Percentiles rank a stretch among this genome's conserved stretches.
Evolutionary conservation across 331 rosid species (phyloP).

Genomic region (Pyrus hybrid): DNA sequence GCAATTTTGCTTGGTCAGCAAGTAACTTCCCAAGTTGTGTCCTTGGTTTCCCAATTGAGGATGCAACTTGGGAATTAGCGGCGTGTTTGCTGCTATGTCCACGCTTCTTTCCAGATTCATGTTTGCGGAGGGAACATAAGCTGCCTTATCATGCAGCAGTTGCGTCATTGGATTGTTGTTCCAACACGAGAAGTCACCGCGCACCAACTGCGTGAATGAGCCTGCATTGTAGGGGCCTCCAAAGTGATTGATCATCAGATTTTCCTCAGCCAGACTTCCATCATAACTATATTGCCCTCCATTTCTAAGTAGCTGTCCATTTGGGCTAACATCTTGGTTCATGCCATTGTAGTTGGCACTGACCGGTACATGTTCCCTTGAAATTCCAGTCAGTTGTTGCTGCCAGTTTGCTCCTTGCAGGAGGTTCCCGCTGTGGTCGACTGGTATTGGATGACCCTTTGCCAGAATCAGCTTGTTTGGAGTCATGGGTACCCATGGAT

Average conservation of each 20-base stretch:
- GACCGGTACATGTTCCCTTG: constrained; percentile 22
- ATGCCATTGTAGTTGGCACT: constrained; percentile 15
- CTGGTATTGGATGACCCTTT: constrained; percentile 17
- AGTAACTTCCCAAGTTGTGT: constrained; percentile 12
- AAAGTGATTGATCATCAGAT: constrained; percentile 21
- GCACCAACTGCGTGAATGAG: constrained; percentile 19
- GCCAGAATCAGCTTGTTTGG: constrained; percentile 36
- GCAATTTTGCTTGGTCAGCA: constrained; percentile 10
- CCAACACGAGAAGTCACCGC: constrained; percentile 18
- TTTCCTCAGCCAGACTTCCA: constrained; percentile 14
- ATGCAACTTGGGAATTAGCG: constrained; percentile 26
- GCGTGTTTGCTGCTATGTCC: constrained; percentile 35
- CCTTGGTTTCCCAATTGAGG: constrained; percentile 16
- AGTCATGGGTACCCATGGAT: constrained; percentile 45
- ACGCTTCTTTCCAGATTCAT: constrained; percentile 14
- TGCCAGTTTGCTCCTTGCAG: constrained; percentile 21
- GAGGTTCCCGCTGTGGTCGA: constrained; percentile 19
- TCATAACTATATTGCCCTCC: constrained; percentile 8
- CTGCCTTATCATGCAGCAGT: constrained; percentile 20
- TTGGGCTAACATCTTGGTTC: constrained; percentile 20
- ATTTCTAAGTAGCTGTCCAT: constrained; percentile 10
- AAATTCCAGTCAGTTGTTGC: constrained; percentile 13
- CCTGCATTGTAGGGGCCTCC: constrained; percentile 26
- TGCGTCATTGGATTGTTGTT: constrained; percentile 25
- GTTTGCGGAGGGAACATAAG: constrained; percentile 19